Conservation (phyloP, 345 rosid species). For the Angophora floribunda region DNA sequence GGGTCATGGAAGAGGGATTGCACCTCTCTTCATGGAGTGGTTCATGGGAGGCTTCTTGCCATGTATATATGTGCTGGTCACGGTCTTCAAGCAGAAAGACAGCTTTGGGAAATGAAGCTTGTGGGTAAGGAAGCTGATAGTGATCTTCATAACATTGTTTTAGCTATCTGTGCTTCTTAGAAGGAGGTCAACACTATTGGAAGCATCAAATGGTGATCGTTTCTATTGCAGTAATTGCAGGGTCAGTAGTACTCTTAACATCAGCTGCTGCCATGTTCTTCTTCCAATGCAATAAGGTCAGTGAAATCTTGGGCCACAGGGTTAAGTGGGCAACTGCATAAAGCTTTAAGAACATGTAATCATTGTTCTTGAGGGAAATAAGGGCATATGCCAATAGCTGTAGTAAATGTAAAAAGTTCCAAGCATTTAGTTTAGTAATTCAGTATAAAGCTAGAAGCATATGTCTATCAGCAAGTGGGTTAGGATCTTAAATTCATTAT, state of each 20-base stretch:
- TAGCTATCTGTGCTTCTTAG: constrained; percentile 87
- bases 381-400: not conserved
- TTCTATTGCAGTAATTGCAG: constrained; percentile 29
- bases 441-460: not conserved
- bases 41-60: constrained; percentile 82
- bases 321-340: constrained; percentile 84
- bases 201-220: constrained; percentile 14
- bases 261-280: constrained; percentile 25
- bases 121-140: constrained; percentile 74
- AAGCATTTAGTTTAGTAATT: not conserved
- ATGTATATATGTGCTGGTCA: constrained; percentile 88
- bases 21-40: constrained; percentile 46
- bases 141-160: constrained; percentile 69
- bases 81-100: constrained; percentile 79
- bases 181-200: constrained; percentile 42
- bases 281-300: constrained; percentile 50
- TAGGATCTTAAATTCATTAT: not conserved
- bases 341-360: constrained; percentile 67
- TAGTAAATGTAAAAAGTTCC: not conserved
- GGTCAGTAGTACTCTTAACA: constrained; percentile 20
- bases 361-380: not conserved
- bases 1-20: constrained; percentile 67
- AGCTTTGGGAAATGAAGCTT: constrained; percentile 89
- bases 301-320: constrained; percentile 89
- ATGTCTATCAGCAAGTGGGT: not conserved